Conservation (phyloP, 2,329 filamentous ascomycete genomes). For the Acrocalymma vagum region DNA sequence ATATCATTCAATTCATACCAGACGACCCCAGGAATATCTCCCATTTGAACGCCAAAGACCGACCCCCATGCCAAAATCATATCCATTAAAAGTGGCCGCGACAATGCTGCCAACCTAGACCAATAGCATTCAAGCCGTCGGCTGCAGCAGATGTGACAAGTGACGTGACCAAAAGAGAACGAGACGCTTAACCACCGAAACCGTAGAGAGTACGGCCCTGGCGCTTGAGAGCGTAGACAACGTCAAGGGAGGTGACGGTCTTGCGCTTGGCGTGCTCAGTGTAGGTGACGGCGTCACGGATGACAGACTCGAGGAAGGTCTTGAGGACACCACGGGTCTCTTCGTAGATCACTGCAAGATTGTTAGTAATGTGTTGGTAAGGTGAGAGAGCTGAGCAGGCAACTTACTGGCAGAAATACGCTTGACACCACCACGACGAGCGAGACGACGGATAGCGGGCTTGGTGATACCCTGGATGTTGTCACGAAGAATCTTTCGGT, state of each 20-base stretch:
- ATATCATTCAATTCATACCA: constrained; percentile 36
- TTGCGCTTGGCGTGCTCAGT: constrained; percentile 84
- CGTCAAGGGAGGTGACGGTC: constrained; percentile 75
- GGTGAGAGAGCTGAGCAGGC: too few relatives aligned
- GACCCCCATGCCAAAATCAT: constrained; percentile 37
- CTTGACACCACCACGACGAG: constrained; percentile 63
- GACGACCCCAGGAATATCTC: constrained; percentile 27
- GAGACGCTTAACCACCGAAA: constrained; percentile 78
- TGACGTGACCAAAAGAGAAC: constrained; percentile 21
- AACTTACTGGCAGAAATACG: constrained; percentile 60
- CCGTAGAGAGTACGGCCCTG: constrained; percentile 80
- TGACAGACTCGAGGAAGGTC: constrained; percentile 80
- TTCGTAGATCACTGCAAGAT: constrained; percentile 73
- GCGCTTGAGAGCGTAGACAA: constrained; percentile 70
- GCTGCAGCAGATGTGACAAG: constrained; percentile 15
- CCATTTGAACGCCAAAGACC: constrained; percentile 42
- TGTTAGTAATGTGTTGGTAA: constrained; percentile 30
- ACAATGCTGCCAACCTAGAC: constrained; percentile 24
- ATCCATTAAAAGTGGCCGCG: constrained; percentile 33
- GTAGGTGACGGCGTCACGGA: constrained; percentile 80
- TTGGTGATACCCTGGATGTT: constrained; percentile 66
- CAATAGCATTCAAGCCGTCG: constrained; percentile 16
- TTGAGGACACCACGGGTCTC: constrained; percentile 81
- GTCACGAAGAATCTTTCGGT: constrained; percentile 64
- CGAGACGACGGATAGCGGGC: constrained; percentile 63